Evolutionary conservation across 495 filamentous ascomycete genomes (phyloP), one percentile per base, ranked within the genome.

Genomic region (Neurospora sp.): DNA sequence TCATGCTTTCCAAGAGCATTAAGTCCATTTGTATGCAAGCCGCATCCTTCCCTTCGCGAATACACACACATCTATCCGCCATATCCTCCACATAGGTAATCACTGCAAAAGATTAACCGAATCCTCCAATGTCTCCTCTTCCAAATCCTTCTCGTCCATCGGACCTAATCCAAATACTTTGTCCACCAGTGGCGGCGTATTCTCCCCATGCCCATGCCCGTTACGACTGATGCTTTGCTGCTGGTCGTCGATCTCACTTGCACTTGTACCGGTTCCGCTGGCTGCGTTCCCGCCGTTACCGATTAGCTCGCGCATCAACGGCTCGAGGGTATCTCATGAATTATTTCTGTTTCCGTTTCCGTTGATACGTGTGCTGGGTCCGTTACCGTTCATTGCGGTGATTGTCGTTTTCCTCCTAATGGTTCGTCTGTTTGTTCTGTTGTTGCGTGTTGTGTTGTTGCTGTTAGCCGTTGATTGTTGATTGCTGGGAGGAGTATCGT

Each of bases 281-380:
- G 42, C 42, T 35, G 4, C 20, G 45, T 53, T 53, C 4, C 39
- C 37, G n/a, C 10, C 20, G 42, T 69, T 20, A 6, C 65, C 16
- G 53, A 75, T 40, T 20, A 78, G n/a, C 22, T 53, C 75, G 10
- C 72, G 75, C 75, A 78, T 78, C 16, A 78, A 38, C 41, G 73
- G 73, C 53, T 76, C 76, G 12, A 78, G 31, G 0, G 65, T 74
- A 8, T 76, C 75, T 73, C 76, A 38, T 35, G 27, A 31, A 31
- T 71, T 61, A 39, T 17, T 17, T 53, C 39, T 0, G 31, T 17
- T 8, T 40, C 14, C 45, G 48, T 27, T 27, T 27, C 45, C 1
- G 12, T 35, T 4, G 53, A 14, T 35, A 8, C 6, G 31, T 16
- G 20, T 31, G 22, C 12, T 31, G 3, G 10, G 1, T 31, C 2